Evolutionary conservation across 2,329 filamentous ascomycete species (phyloP), one percentile per base, ranked within the genome.

Genomic region (Colletotrichum siamense): DNA sequence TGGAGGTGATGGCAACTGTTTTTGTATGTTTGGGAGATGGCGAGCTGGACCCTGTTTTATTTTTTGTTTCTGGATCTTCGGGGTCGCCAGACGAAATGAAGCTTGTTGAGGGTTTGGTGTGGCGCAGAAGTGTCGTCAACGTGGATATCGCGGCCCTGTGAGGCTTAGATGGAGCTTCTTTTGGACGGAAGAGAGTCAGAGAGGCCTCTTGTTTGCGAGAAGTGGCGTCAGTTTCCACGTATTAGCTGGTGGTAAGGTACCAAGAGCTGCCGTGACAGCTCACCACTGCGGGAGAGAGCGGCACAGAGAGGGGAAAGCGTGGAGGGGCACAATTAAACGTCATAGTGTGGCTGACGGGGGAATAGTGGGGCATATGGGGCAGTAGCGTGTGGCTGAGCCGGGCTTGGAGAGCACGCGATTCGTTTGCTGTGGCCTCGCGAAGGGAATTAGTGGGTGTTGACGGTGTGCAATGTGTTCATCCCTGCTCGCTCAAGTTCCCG

Each of bases 51-150:
- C 55, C 22, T 70, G 61, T 24, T 73, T 10, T 32, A 64, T 10
- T 28, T 63, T 18, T 49, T 49, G 18, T n/a, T n/a, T 49, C 39
- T 49, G 18, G 39, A 18, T 49, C 18, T 61, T 61, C 67, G 67
- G 72, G 22, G 34, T 65, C 59, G 28, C 67, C 72, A 63, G 34
- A 66, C 71, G 67, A 70, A 36, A 5, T 15, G 52, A 26, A n/a
- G 52, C 8, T 73, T 36, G 44, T 59, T 39, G 18, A 32, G 39
- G 30, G 6, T 15, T 16, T 16, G 22, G 52, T 59, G 73, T 76
- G 73, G 73, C 73, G 73, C 69, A 76, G 64, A 73, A 49, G 39
- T 34, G 64, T 69, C 57, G 64, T 76, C 64, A 64, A 76, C 57
- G 39, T 64, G 69, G 69, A 64, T 76, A 55, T 67, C 52, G 73